phyloP scores from a whole-genome alignment of 768 basidiomycete genomes.

The Termitomyces sp. region DNA sequence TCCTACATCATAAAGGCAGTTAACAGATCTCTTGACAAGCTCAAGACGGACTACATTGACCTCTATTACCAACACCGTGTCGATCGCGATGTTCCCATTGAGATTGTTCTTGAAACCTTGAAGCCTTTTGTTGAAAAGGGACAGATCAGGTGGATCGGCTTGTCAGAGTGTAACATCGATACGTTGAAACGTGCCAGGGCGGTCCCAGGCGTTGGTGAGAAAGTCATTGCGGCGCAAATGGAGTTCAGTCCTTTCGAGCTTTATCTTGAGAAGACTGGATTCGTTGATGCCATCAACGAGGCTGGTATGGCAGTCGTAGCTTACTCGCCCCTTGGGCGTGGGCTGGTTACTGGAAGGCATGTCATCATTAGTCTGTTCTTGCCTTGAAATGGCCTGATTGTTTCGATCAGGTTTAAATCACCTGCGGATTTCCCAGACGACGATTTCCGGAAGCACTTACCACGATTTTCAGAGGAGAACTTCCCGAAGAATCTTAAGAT shows the following conservation, averaged over 20 bases:
- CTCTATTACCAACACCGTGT: constrained; percentile 45
- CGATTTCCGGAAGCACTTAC: constrained; percentile 33
- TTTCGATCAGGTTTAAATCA: constrained; percentile 16
- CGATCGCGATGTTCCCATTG: constrained; percentile 41
- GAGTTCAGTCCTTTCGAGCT: constrained; percentile 42
- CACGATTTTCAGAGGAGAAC: constrained; percentile 36
- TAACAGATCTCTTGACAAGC: constrained; percentile 34
- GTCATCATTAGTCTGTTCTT: no score
- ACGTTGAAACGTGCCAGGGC: constrained; percentile 45
- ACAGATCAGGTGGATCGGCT: constrained; percentile 41
- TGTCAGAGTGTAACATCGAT: constrained; percentile 42
- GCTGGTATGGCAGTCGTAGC: constrained; percentile 43
- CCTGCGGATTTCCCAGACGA: constrained; percentile 15
- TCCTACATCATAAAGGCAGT: constrained; percentile 32
- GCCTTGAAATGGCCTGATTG: constrained; percentile 31
- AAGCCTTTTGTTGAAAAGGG: constrained; percentile 7
- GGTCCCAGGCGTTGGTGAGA: constrained; percentile 34
- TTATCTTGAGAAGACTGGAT: constrained; percentile 36
- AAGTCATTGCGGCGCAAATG: constrained; percentile 34
- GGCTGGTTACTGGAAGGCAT: constrained; percentile 44
- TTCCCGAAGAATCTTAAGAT: constrained; percentile 38
- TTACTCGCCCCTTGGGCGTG: constrained; percentile 47
- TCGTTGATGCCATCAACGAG: constrained; percentile 37
- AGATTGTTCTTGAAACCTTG: constrained; percentile 24
- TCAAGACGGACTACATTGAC: constrained; percentile 40